Evolutionary conservation across 441 rosid genomes (phyloP), one percentile per base, ranked within the genome.

Genomic region (Sinapis alba): DNA sequence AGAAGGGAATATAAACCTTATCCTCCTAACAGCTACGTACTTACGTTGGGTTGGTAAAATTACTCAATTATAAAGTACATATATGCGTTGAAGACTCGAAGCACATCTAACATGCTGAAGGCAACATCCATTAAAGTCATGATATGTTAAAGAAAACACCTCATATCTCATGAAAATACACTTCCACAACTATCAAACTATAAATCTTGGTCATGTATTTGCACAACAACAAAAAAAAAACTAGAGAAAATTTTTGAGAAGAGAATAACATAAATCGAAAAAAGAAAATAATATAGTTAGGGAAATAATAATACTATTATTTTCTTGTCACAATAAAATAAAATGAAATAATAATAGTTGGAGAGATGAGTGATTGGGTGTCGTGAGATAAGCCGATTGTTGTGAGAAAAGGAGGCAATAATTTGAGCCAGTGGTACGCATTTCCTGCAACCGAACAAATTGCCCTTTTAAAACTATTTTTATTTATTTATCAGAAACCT

Each of bases 351-450:
- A 34, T 11, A 34, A 20, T 7, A 21, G 18, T 13, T 23, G 47
- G 13, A 58, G 38, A 18, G 58, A 32, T 45, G 60, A 27, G 43
- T 36, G 64, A 65, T 43, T 59, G 69, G 72, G 69, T 72, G 69
- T 72, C 77, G 51, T 50, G 28, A 66, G 80, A 78, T 78, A 60
- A 72, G 69, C 66, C 36, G 32, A 65, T 60, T 78, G 80, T 78
- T 66, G 80, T 72, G 51, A 53, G 38, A 41, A 38, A 32, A 67
- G 81, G 81, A 78, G 81, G 81, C 81, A 78, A 66, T 51, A 66
- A 51, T 65, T 65, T 45, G 8, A 36, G 16, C 65, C 60, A 61
- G 60, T 65, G 73, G 77, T 72, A 36, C 63, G 21, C 64, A 28
- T 71, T 18, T 58, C 12, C 27, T 53, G 69, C 59, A 69, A 69